These are phyloP conservation scores for Leishmania braziliensis DNA, from an alignment of 208 protist species.

Conservation along the genomic window DNA sequence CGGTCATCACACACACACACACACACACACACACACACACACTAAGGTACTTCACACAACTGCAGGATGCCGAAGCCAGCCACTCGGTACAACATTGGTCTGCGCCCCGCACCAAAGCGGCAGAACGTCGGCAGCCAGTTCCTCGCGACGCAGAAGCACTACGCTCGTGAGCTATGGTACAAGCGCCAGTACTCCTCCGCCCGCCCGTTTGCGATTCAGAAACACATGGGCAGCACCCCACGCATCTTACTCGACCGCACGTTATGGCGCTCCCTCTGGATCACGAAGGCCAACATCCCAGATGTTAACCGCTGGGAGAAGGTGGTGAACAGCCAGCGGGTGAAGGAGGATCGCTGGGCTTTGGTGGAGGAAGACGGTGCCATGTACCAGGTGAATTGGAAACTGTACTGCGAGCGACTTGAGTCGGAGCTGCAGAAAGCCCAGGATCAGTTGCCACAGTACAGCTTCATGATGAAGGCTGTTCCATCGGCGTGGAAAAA, in stretches of 20 bases:
- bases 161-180: conserved; percentile 74
- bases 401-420: conserved; percentile 87
- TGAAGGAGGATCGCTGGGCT: conserved; percentile 87
- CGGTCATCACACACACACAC: too few relatives aligned
- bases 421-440: conserved; percentile 85
- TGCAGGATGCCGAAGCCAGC: conserved; percentile 30
- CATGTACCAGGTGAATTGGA: conserved; percentile 90
- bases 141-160: conserved; percentile 79
- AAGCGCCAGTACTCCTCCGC: conserved; percentile 78
- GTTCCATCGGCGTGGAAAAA: conserved; percentile 92
- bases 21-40: too few relatives aligned
- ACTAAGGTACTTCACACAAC: too few relatives aligned
- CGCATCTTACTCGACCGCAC: conserved; percentile 87
- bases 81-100: conserved; percentile 36
- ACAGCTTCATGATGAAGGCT: conserved; percentile 82
- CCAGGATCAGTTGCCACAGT: conserved; percentile 86
- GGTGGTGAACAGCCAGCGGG: conserved; percentile 89
- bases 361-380: conserved; percentile 87
- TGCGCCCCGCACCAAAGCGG: conserved; percentile 54
- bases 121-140: conserved; percentile 84
- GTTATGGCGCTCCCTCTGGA: conserved; percentile 73
- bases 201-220: conserved; percentile 76
- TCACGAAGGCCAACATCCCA: conserved; percentile 72
- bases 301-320: conserved; percentile 89
- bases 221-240: conserved; percentile 68